phyloP scores from a whole-genome alignment of 441 rosid species.

The Erysimum cheiri region DNA sequence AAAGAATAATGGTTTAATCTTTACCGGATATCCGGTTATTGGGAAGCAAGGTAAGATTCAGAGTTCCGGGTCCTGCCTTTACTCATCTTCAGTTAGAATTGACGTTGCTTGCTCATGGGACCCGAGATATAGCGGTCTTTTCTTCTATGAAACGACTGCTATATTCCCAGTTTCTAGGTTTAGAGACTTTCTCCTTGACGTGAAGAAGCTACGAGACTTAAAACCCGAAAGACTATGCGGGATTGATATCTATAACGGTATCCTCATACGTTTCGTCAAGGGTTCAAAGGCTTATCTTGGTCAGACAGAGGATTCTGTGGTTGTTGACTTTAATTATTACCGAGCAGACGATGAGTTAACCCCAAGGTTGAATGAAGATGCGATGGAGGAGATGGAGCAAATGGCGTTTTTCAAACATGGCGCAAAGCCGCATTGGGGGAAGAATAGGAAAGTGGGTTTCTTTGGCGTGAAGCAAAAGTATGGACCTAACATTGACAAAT shows the following conservation, averaged over 20 bases:
- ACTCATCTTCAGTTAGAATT: slow-evolving; percentile 54
- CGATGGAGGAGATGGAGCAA: slow-evolving; percentile 91
- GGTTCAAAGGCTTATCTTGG: slow-evolving; percentile 81
- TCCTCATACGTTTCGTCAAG: slow-evolving; percentile 74
- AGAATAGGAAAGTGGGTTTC: slow-evolving; percentile 78
- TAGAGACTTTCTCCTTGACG: slow-evolving; percentile 59
- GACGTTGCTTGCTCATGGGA: slow-evolving; percentile 82
- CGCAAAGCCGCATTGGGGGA: slow-evolving; percentile 90
- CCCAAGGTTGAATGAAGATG: slow-evolving; percentile 73
- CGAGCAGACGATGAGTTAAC: slow-evolving; percentile 60
- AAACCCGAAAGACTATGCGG: slow-evolving; percentile 69
- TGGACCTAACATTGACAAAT: slow-evolving; percentile 50
- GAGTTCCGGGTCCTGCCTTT: slow-evolving; percentile 81
- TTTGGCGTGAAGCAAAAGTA: slow-evolving; percentile 59
- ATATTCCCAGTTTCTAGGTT: slow-evolving; percentile 63
- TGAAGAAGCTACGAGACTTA: slow-evolving; percentile 65
- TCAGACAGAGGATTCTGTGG: slow-evolving; percentile 77
- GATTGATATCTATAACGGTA: slow-evolving; percentile 71
- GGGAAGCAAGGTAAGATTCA: slow-evolving; percentile 84
- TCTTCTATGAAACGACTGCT: slow-evolving; percentile 77
- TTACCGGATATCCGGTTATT: slow-evolving; percentile 79
- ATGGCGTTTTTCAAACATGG: slow-evolving; percentile 76
- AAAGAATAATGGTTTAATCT: slow-evolving; percentile 62
- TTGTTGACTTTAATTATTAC: slow-evolving; percentile 81
- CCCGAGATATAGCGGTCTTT: slow-evolving; percentile 73